These are phyloP conservation scores for Acacia crassicarpa DNA, from an alignment of 306 rosid genomes.

Conservation along the genomic window DNA sequence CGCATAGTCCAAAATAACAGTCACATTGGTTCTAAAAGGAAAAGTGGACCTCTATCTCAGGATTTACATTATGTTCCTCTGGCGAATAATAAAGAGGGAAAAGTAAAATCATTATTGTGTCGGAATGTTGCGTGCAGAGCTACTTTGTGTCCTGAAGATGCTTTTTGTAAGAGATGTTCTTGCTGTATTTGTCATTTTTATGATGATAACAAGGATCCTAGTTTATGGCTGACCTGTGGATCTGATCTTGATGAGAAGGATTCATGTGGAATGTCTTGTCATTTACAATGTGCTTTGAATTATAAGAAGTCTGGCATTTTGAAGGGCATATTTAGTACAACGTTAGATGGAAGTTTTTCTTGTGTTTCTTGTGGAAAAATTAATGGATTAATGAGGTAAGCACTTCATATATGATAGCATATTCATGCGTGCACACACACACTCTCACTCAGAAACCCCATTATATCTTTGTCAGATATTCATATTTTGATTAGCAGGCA, in stretches of 20 bases:
- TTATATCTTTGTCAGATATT: slow-evolving; percentile 1
- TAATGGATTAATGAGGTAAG: slow-evolving; percentile 82
- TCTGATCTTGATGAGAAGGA: slow-evolving; percentile 50
- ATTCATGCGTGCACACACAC: neutral
- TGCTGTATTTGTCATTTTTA: slow-evolving; percentile 78
- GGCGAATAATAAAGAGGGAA: slow-evolving; percentile 46
- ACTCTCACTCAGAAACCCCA: neutral
- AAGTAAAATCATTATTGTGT: slow-evolving; percentile 49
- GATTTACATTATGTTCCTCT: slow-evolving; percentile 40
- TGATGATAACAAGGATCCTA: slow-evolving; percentile 97
- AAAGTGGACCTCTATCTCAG: slow-evolving; percentile 39
- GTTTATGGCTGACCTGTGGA: slow-evolving; percentile 85
- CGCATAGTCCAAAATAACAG: slow-evolving; percentile 29
- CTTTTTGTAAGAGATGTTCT: slow-evolving; percentile 94
- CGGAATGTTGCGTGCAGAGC: slow-evolving; percentile 85
- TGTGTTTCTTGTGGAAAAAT: slow-evolving; percentile 79
- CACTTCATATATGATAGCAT: slow-evolving; percentile 25
- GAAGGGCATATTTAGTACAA: slow-evolving; percentile 46
- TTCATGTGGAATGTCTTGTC: slow-evolving; percentile 88
- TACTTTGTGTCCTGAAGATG: slow-evolving; percentile 49
- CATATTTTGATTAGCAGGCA: slow-evolving; percentile 16
- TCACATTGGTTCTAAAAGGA: slow-evolving; percentile 62
- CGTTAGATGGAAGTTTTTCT: slow-evolving; percentile 76
- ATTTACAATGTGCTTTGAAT: slow-evolving; percentile 88
- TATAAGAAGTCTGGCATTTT: slow-evolving; percentile 62